Conservation (phyloP, 2,329 filamentous ascomycete genomes). For the Penicillium griseofulvum region DNA sequence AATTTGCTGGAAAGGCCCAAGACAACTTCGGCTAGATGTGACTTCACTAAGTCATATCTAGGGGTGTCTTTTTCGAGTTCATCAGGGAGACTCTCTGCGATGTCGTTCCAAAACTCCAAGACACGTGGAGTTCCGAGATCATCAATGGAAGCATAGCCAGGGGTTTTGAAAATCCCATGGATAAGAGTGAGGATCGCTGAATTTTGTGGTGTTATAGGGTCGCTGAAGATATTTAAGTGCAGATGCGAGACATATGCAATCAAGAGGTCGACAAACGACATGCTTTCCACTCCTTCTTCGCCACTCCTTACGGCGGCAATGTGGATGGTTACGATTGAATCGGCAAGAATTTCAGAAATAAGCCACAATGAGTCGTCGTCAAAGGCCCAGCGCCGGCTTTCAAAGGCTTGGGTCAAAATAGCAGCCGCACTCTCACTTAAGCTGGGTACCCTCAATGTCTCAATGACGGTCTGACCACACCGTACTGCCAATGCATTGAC, state of each 20-base stretch:
- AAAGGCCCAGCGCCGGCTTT: slow-evolving; percentile 22
- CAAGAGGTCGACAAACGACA: slow-evolving; percentile 42
- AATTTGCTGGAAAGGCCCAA: slow-evolving; percentile 45
- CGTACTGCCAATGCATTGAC: slow-evolving; percentile 24
- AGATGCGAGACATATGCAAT: slow-evolving; percentile 36
- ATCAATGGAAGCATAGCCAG: slow-evolving; percentile 42
- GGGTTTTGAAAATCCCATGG: slow-evolving; percentile 40
- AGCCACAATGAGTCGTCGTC: slow-evolving; percentile 11
- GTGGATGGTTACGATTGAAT: slow-evolving; percentile 32
- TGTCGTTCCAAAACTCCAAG: slow-evolving; percentile 45
- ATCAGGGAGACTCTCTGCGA: slow-evolving; percentile 40
- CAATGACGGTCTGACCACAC: slow-evolving; percentile 37
- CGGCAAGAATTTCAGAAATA: slow-evolving; percentile 22
- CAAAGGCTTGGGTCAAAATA: slow-evolving; percentile 20
- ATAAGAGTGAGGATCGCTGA: slow-evolving; percentile 36
- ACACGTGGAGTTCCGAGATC: slow-evolving; percentile 38
- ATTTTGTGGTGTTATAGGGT: slow-evolving; percentile 32
- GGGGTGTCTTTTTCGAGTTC: slow-evolving; percentile 28
- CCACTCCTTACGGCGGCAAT: slow-evolving; percentile 34
- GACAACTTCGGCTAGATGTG: slow-evolving; percentile 40
- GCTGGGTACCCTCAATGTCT: slow-evolving; percentile 19
- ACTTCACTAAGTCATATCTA: slow-evolving; percentile 33
- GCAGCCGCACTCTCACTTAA: slow-evolving; percentile 23
- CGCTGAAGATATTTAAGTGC: slow-evolving; percentile 31
- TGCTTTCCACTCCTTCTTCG: slow-evolving; percentile 38